A percentile compares a stretch with the other conserved stretches of the same genome.
Evolutionary conservation across 257 asterid species (phyloP).

Genomic region (Handroanthus guayacan): DNA sequence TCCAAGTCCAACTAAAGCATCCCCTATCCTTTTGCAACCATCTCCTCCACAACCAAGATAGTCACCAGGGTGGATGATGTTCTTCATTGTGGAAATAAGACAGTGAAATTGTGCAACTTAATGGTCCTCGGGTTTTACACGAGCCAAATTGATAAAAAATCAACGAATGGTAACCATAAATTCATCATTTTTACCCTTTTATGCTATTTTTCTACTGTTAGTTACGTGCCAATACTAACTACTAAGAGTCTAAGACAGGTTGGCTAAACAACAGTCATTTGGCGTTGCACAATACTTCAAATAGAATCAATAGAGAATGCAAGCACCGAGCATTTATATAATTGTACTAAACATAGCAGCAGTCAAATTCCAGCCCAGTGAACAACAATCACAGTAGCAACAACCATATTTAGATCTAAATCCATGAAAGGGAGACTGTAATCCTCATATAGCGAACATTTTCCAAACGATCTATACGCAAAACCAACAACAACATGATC

Average conservation of each 20-base stretch:
- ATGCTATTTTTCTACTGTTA: conserved; percentile 1
- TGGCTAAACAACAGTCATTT: too few species aligned
- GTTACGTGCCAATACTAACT: not conserved
- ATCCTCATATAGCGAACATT: conserved; percentile 13
- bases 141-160: not conserved
- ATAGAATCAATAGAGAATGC: too few species aligned
- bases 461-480: conserved; percentile 6
- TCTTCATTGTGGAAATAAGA: conserved; percentile 2
- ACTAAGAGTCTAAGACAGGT: too few species aligned
- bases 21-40: conserved; percentile 47
- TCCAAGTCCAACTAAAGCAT: conserved; percentile 49
- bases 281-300: too few species aligned
- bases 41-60: conserved; percentile 60
- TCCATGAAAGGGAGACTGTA: not conserved
- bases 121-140: conserved; percentile 15
- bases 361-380: not conserved
- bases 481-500: conserved; percentile 25
- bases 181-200: not conserved
- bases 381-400: conserved; percentile 15
- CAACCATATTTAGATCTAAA: conserved; percentile 26
- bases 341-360: not conserved
- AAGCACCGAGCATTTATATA: too few species aligned
- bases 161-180: not conserved
- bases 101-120: conserved; percentile 8
- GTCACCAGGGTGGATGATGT: conserved; percentile 20